A percentile compares a stretch with the other conserved stretches of the same genome.
Conservation (phyloP, 306 rosid genomes). For the Gillenia trifoliata region DNA sequence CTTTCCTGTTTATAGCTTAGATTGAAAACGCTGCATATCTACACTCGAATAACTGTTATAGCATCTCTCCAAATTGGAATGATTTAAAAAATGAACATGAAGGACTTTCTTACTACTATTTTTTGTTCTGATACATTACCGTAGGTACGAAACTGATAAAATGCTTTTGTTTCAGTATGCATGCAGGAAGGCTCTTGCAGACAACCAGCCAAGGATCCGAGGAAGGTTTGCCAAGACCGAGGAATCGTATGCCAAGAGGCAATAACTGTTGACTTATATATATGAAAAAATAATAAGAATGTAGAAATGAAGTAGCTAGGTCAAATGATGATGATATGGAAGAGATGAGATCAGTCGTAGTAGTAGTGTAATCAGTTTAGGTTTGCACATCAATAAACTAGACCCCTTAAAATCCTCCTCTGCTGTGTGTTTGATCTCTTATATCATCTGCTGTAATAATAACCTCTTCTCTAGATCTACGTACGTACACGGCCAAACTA, state of each 20-base stretch:
- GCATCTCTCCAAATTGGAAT: neutral
- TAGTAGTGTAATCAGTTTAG: slow-evolving; percentile 19
- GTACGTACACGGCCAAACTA: slow-evolving; percentile 14
- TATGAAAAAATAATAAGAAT: neutral
- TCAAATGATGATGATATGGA: slow-evolving; percentile 30
- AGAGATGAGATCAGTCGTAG: slow-evolving; percentile 17
- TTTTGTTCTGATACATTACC: neutral
- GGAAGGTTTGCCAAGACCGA: slow-evolving; percentile 98
- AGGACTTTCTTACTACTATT: no score
- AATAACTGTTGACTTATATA: slow-evolving; percentile 25
- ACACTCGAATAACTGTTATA: neutral
- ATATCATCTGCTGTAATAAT: slow-evolving; percentile 31
- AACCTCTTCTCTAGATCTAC: slow-evolving; percentile 23
- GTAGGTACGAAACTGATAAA: slow-evolving; percentile 4
- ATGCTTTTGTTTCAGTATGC: slow-evolving; percentile 58
- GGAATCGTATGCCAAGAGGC: slow-evolving; percentile 58
- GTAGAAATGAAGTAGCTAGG: slow-evolving; percentile 40
- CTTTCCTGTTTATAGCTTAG: neutral
- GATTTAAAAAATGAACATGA: no score
- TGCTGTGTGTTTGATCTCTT: slow-evolving; percentile 27
- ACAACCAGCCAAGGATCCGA: slow-evolving; percentile 95
- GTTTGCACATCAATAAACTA: slow-evolving; percentile 31
- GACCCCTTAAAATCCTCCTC: slow-evolving; percentile 9
- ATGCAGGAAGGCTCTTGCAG: slow-evolving; percentile 99
- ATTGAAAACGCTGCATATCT: neutral